Base-by-base conservation (phyloP, 331 rosid species). In the Rhamnella rubrinervis region DNA sequence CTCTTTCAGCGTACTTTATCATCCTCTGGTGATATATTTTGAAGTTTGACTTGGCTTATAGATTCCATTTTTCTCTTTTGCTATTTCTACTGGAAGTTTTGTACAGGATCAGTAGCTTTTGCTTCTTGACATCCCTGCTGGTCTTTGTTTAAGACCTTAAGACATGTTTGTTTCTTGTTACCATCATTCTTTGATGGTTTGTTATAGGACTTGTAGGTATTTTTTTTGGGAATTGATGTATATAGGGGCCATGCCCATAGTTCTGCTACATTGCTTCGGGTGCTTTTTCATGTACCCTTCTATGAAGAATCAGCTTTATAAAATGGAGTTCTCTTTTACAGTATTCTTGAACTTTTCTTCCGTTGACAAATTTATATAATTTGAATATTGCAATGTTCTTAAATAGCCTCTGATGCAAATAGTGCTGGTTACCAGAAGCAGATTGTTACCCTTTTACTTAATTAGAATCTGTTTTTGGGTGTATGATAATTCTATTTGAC, bases 171-270 rank as follows among this genome's bases (percentile, higher is more conserved):
- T n/a, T 56, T 67, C n/a, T 6, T 58, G 44, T 52, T 59, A 67
- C 59, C 85, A 77, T 80, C 83, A 82, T 78, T 78, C 85, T 82
- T 77, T 79, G 92, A 84, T 79, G 88, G 71, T 19, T 28, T 65
- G 71, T 46, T 50, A 35, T 73, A 26, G 78, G 63, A 20, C 6
- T 64, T 55, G 65, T 52, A 11, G 41, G 52, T 17, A 40, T 18
- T 11, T 44, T 44, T 14, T 35, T 59, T 61, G 44, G 40, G 67
- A 41, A 20, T 17, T 17, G 25, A 31, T 87, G 92, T 87, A 85
- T 25, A 78, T 74, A 82, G 40, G 51, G 63, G 31, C 58, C 63
- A 18, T 49, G 16, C 9, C 51, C 58, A 19, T 12, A 4, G 65
- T 74, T 71, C 47, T 17, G 52, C 68, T 38, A 9, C 60, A 28